Percentiles rank a stretch among this genome's conserved stretches.
phyloP scores from a whole-genome alignment of 2,329 filamentous ascomycete species.

The Colletotrichum tanaceti region DNA sequence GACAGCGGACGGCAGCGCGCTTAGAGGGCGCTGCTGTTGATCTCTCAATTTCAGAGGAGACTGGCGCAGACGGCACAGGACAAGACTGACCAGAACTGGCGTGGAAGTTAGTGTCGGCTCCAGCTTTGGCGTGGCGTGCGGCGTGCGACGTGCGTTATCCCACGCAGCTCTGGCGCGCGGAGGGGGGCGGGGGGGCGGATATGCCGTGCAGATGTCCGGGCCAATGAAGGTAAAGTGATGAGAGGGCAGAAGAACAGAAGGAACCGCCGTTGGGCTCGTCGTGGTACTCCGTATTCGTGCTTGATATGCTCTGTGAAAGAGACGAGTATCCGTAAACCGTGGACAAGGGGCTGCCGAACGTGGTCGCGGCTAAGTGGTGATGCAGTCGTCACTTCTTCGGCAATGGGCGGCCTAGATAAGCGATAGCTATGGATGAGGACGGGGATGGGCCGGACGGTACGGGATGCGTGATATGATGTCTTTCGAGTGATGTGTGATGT shows the following conservation, averaged over 20 bases:
- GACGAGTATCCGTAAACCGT: not conserved
- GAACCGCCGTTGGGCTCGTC: not conserved
- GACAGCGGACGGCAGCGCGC: conserved; percentile 23
- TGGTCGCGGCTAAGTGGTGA: too few relatives aligned
- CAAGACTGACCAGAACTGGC: conserved; percentile 7
- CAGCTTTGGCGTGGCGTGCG: not conserved
- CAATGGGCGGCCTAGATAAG: not conserved
- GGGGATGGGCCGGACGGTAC: not conserved
- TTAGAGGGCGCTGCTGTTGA: conserved; percentile 15
- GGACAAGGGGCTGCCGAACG: not conserved
- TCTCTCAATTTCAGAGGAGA: conserved; percentile 13
- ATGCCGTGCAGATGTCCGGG: conserved; percentile 28
- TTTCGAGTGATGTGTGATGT: not conserved
- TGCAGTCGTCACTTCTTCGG: not conserved
- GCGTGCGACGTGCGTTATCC: conserved; percentile 18
- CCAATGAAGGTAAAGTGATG: conserved; percentile 35
- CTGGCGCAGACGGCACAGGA: not conserved
- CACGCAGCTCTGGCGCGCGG: conserved; percentile 27
- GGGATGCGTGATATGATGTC: not conserved
- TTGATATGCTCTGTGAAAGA: not conserved
- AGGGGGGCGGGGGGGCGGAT: conserved; percentile 29
- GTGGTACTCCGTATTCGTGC: not conserved
- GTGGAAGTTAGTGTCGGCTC: conserved; percentile 1
- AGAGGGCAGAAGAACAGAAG: conserved; percentile 2
- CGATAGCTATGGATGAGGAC: not conserved